These are phyloP conservation scores for Trichoderma aggressivum DNA, from an alignment of 2,329 filamentous ascomycete species.

Conservation along the genomic window DNA sequence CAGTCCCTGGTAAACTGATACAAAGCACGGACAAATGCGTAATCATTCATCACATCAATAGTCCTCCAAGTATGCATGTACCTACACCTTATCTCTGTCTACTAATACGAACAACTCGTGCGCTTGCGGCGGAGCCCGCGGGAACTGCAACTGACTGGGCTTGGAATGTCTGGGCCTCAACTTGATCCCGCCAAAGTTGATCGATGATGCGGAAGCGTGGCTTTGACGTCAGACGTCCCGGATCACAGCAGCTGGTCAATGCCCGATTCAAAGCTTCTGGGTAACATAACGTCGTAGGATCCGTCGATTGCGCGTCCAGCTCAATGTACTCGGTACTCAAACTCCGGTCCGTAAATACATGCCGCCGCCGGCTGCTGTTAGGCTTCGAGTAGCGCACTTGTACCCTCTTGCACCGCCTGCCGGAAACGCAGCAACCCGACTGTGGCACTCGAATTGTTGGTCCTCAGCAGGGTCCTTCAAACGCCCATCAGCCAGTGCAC, in stretches of 20 bases:
- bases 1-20: background rate
- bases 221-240: background rate
- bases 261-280: background rate
- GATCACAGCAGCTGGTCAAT: background rate
- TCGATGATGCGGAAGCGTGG: conserved; percentile 1
- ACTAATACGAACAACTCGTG: no score
- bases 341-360: no score
- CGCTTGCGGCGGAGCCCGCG: background rate
- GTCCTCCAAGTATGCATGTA: no score
- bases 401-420: conserved; percentile 1
- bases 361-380: conserved; percentile 3
- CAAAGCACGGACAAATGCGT: background rate
- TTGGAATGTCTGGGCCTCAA: background rate
- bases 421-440: background rate
- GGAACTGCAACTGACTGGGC: background rate
- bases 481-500: background rate
- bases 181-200: background rate
- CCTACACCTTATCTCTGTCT: no score
- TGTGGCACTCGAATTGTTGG: background rate
- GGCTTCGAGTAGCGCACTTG: background rate
- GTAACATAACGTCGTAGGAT: background rate
- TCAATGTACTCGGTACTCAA: no score
- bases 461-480: background rate
- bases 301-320: background rate
- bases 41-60: background rate